phyloP scores from a whole-genome alignment of 768 basidiomycete species.

The Cystofilobasidium capitatum region DNA sequence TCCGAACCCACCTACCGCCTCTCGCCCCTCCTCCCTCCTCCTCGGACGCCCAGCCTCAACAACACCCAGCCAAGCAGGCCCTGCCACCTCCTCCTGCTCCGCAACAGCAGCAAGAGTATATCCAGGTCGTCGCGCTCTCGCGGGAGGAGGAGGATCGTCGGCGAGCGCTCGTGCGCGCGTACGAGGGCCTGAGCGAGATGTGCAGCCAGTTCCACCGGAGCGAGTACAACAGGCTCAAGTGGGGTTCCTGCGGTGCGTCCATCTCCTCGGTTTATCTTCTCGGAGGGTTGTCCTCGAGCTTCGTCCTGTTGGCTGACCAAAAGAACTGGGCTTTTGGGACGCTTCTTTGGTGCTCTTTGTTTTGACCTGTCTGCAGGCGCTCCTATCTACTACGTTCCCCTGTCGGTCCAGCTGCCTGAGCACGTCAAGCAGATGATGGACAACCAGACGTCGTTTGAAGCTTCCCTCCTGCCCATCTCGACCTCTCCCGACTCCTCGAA shows the following conservation, averaged over 20 bases:
- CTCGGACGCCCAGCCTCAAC: not conserved
- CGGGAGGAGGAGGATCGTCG: conserved; percentile 8
- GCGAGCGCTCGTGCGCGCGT: conserved; percentile 2
- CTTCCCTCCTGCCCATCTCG: conserved; percentile 46
- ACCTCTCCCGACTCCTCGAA: conserved; percentile 38
- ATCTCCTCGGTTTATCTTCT: not conserved
- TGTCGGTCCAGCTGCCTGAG: conserved; percentile 56
- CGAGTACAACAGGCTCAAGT: conserved; percentile 61
- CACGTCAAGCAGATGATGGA: conserved; percentile 49
- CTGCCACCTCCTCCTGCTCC: not conserved
- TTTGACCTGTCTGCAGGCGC: conserved; percentile 44
- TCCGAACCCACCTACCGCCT: not conserved
- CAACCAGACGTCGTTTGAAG: conserved; percentile 45
- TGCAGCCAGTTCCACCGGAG: conserved; percentile 67
- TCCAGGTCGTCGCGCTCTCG: not conserved
- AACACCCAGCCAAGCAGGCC: not conserved
- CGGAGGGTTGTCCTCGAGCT: conserved; percentile 13
- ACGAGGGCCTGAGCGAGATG: conserved; percentile 44
- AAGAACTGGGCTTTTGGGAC: not conserved
- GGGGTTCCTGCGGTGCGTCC: conserved; percentile 45
- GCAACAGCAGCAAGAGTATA: not conserved
- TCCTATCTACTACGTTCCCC: conserved; percentile 52
- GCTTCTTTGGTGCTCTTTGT: not conserved
- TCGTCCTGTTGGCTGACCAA: not conserved
- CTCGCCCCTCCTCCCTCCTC: not conserved